Evolutionary conservation across 2,329 filamentous ascomycete species (phyloP).

Genomic region (Pseudogymnoascus sp.): DNA sequence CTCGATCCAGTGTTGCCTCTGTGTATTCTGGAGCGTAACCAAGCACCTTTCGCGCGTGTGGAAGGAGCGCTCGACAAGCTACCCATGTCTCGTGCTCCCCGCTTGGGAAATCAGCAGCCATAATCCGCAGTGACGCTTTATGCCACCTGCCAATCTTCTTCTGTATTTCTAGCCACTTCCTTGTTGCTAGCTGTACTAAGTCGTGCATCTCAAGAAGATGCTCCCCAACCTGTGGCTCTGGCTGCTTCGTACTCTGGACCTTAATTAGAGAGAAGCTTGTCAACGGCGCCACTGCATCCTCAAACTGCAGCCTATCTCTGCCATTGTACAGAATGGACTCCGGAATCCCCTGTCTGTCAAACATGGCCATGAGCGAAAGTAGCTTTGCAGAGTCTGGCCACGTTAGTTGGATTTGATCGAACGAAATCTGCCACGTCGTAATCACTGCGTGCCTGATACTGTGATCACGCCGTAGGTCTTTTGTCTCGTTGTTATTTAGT

Average conservation of each 20-base stretch:
- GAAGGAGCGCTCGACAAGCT: not conserved
- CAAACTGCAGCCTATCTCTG: conserved; percentile 16
- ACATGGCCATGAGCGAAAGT: conserved; percentile 17
- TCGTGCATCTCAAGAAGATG: conserved; percentile 16
- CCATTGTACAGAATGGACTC: conserved; percentile 11
- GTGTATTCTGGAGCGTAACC: not conserved
- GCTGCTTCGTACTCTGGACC: conserved; percentile 11
- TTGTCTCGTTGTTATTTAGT: not conserved
- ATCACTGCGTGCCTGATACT: not conserved
- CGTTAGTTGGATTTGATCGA: conserved; percentile 7
- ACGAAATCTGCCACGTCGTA: conserved; percentile 8
- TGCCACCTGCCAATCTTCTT: conserved; percentile 12
- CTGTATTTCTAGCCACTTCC: conserved; percentile 18
- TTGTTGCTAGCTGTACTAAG: conserved; percentile 18
- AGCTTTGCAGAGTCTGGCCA: not conserved
- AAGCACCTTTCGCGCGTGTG: not conserved
- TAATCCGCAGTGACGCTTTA: conserved; percentile 13
- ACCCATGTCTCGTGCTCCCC: not conserved
- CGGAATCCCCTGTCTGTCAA: conserved; percentile 20
- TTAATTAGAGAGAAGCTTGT: conserved; percentile 31
- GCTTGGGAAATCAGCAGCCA: conserved; percentile 16
- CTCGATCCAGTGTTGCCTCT: conserved; percentile 4
- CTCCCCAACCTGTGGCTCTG: not conserved
- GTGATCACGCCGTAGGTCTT: not conserved
- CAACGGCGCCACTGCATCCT: conserved; percentile 29